Base-by-base conservation (phyloP, 331 rosid genomes). In the Rhamnella rubrinervis region DNA sequence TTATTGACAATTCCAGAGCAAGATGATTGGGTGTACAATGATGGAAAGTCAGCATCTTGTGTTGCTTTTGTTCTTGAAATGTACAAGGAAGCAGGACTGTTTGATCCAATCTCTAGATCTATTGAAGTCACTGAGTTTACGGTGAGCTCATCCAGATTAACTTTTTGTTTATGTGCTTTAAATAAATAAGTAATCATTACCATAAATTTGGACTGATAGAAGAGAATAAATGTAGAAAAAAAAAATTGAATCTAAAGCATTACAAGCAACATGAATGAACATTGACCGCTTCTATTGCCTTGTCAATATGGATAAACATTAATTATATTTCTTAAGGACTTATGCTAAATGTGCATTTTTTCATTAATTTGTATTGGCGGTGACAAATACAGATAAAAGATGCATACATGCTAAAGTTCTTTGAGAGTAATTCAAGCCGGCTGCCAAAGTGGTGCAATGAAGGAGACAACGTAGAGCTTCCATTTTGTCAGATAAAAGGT, bases 91-190 rank as follows among this genome's bases (percentile, higher is more conserved):
- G 96, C 97, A 4, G 99, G 99, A 66, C 80, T 95, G 65, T 95
- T 95, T 76, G 91, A 80, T 74, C 88, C 92, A 77, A 68, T 89
- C 74, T 81, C 96, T 18, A 86, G 86, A 85, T 84, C 93, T 63
- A 78, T 95, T 67, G 89, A 95, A 86, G 99, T 91, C 73, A 95
- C 99, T 7, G 99, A 95, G 82, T 95, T 95, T 72, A 95, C 99
- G 76, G 99, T 91, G 81, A 87, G 92, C 70, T 71, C 68, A 46
- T 67, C 26, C 38, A 16, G 26, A 66, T 55, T 67, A 47, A 51
- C 62, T 59, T 44, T 61, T 62, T 65, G 53, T 74, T 53, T 37
- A 18, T 71, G 55, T 60, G 20, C 26, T 61, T 53, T 9, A 19
- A 50, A 46, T 55, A 25, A 35, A 77, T 70, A 23, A 59, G 12